Percentiles rank a stretch among this genome's conserved stretches.
These are phyloP conservation scores for Basipetospora chlamydospora DNA, from an alignment of 2,329 filamentous ascomycete genomes.

Conservation along the genomic window DNA sequence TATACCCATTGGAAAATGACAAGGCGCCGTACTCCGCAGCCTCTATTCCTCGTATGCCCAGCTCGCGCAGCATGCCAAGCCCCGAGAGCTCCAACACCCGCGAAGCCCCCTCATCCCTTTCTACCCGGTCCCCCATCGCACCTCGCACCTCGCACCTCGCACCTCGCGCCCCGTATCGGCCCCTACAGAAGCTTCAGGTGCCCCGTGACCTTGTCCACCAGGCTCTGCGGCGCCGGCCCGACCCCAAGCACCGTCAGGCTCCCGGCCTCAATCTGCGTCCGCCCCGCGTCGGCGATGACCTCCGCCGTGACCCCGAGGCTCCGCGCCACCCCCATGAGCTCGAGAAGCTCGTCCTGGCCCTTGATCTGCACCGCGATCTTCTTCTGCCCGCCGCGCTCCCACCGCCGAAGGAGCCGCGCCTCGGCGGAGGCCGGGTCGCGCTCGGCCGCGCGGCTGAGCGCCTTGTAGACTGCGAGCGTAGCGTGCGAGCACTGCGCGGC, in stretches of 20 bases:
- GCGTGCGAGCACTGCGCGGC: conserved; percentile 90
- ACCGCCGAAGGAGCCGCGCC: conserved; percentile 57
- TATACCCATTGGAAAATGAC: background rate
- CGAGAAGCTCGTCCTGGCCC: conserved; percentile 67
- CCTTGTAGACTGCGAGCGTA: conserved; percentile 95
- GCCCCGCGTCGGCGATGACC: conserved; percentile 86
- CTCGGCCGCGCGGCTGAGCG: conserved; percentile 43
- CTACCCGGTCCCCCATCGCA: no score
- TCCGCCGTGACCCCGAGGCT: conserved; percentile 76
- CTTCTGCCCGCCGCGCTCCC: conserved; percentile 77
- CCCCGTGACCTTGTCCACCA: conserved; percentile 77
- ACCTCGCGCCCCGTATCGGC: background rate
- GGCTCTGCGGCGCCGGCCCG: conserved; percentile 66
- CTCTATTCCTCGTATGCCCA: no score
- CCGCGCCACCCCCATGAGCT: conserved; percentile 61
- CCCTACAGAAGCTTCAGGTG: conserved; percentile 65
- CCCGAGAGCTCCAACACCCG: background rate
- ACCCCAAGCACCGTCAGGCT: conserved; percentile 86
- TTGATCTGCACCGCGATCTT: conserved; percentile 89
- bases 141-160: no score
- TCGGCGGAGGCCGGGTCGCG: conserved; percentile 35
- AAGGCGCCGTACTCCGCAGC: background rate
- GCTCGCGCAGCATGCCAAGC: no score
- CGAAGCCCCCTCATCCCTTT: no score
- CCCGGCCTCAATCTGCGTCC: conserved; percentile 89